Evolutionary conservation across 805 yeast genomes (phyloP).

Genomic region (Suhomyces prunicola): DNA sequence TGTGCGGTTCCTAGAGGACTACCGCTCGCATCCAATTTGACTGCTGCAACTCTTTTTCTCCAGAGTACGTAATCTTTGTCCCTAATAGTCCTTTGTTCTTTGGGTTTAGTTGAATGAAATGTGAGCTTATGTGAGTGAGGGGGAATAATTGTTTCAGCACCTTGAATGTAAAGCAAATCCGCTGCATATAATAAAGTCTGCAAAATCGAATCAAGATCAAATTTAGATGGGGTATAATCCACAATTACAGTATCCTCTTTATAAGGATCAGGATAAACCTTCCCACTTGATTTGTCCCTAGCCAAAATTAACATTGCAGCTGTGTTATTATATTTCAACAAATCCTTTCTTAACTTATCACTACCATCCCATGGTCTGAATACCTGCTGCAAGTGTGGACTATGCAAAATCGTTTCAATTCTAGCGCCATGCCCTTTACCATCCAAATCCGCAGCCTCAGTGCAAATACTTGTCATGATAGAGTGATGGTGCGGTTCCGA

Average conservation of each 20-base stretch:
- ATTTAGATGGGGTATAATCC: slow-evolving; percentile 39
- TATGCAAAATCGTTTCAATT: slow-evolving; percentile 47
- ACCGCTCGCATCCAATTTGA: slow-evolving; percentile 27
- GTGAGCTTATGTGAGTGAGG: slow-evolving; percentile 33
- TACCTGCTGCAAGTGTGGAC: slow-evolving; percentile 38
- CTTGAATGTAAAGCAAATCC: slow-evolving; percentile 46
- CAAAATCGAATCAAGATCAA: slow-evolving; percentile 39
- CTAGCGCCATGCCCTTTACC: slow-evolving; percentile 53
- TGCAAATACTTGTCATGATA: slow-evolving; percentile 49
- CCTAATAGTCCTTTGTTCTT: slow-evolving; percentile 32
- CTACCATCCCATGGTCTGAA: slow-evolving; percentile 45
- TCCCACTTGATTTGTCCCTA: slow-evolving; percentile 45
- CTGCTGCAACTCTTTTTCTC: slow-evolving; percentile 28
- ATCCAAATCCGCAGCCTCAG: slow-evolving; percentile 47
- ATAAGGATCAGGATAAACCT: slow-evolving; percentile 29
- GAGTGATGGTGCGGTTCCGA: slow-evolving; percentile 40
- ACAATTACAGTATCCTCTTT: slow-evolving; percentile 32
- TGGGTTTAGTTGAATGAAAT: slow-evolving; percentile 36
- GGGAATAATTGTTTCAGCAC: slow-evolving; percentile 43
- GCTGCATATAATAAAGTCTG: slow-evolving; percentile 38
- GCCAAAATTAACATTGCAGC: slow-evolving; percentile 43
- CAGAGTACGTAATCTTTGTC: slow-evolving; percentile 44
- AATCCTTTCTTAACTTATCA: slow-evolving; percentile 26
- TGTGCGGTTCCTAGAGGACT: slow-evolving; percentile 28
- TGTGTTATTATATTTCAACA: slow-evolving; percentile 35